Base-by-base conservation (phyloP, 192 early-diverging fungal genomes). In the Linnemannia exigua region DNA sequence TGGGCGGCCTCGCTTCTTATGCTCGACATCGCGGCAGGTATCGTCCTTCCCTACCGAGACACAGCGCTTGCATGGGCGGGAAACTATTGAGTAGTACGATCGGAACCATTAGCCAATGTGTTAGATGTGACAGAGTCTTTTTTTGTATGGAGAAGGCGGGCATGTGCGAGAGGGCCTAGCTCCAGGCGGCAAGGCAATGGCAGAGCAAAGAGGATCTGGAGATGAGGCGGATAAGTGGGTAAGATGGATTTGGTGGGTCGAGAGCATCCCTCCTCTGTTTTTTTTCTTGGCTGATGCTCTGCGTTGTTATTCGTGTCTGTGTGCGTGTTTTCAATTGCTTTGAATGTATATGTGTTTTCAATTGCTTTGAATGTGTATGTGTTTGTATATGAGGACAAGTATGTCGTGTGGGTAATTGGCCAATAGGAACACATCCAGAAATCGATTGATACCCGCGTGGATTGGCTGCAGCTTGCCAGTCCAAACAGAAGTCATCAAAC, bases 1-100 rank as follows among this genome's bases (percentile, higher is more conserved):
- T 61, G 97, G 97, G 14, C 97, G 90, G 44, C 97, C 97, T 74
- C 97, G 90, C 75, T 95, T 95, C 84, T 97, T 97, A 88, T 96
- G 95, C 89, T 95, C 93, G 48, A 96, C 94, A 84, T 97, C 97
- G n/a, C 93, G 89, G 80, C 97, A 97, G 19, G 94, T 93, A 79
- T 95, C 95, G 41, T 91, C 89, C 85, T 94, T 95, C 41, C 92
- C 93, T 36, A 95, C 77, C 12, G 93, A 89, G 25, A 93, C 89
- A 85, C 97, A 97, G 47, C 95, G 88, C 79, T 92, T 92, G 84
- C 97, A 97, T 11, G 97, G 97, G 36, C 97, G 88, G 20, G 90
- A 89, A 14, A 92, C 92, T 93, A 81, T 20, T 52, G 35, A 47
- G 44, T 9, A 69, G 31, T 44, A 71, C 14, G 2, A 71, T 20